phyloP scores from a whole-genome alignment of 768 basidiomycete species.

The Tulasnella sp. region DNA sequence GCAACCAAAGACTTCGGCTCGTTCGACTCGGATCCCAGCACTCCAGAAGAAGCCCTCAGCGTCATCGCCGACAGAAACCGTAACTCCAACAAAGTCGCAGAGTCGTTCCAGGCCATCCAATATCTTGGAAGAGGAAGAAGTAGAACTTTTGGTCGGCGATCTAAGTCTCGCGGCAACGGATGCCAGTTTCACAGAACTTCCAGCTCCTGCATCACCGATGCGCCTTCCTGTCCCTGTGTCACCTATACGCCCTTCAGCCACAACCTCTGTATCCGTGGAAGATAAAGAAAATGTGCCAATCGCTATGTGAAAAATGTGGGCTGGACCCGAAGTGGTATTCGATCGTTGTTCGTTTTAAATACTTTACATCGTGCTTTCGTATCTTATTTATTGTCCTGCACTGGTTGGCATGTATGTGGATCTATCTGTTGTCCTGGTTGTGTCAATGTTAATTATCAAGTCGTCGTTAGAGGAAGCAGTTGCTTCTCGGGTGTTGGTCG shows the following conservation, averaged over 20 bases:
- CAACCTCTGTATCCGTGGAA: background rate
- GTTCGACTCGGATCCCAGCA: background rate
- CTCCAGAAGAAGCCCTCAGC: background rate
- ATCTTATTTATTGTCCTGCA: background rate
- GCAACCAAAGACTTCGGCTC: background rate
- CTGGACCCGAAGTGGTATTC: background rate
- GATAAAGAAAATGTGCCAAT: slow-evolving; percentile 13
- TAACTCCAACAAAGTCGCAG: background rate
- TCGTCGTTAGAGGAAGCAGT: background rate
- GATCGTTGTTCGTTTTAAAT: background rate
- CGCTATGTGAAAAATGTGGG: background rate
- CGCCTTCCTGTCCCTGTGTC: background rate
- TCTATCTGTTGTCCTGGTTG: background rate
- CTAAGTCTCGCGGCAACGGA: background rate
- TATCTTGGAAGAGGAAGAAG: slow-evolving; percentile 16
- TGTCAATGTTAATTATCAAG: background rate
- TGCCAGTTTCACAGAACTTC: background rate
- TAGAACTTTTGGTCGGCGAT: slow-evolving; percentile 13
- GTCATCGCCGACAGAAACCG: background rate
- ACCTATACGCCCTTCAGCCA: background rate
- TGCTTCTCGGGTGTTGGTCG: too few species aligned
- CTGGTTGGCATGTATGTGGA: background rate
- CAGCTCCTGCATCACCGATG: background rate
- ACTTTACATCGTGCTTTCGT: background rate
- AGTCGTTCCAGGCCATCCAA: background rate